Evolutionary conservation across 164 flowering plant genomes (phyloP).

Genomic region (Sextonia rubra): DNA sequence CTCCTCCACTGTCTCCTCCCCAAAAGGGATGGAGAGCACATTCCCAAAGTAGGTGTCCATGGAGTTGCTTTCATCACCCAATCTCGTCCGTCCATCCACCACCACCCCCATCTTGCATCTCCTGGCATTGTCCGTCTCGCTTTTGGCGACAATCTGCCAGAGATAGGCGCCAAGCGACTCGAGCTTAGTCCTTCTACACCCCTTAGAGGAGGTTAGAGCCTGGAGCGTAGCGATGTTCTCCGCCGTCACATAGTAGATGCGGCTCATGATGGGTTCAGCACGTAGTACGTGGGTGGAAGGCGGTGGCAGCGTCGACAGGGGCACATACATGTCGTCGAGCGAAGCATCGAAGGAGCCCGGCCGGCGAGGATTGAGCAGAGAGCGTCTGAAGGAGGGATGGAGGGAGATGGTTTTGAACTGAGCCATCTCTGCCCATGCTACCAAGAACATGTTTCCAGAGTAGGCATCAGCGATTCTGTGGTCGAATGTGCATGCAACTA

Average conservation of each 20-base stretch:
- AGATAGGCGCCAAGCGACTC: slow-evolving; percentile 12
- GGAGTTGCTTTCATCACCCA: neutral
- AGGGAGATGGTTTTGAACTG: slow-evolving; percentile 13
- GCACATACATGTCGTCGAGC: slow-evolving; percentile 7
- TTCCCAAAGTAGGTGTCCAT: slow-evolving; percentile 33
- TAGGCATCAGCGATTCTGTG: slow-evolving; percentile 59
- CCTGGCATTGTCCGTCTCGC: neutral
- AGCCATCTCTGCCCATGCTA: slow-evolving; percentile 41
- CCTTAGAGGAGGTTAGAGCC: neutral
- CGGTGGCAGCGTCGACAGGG: slow-evolving; percentile 6
- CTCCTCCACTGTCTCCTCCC: slow-evolving; percentile 10
- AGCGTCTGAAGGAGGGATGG: slow-evolving; percentile 13
- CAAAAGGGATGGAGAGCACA: slow-evolving; percentile 32
- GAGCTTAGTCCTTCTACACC: slow-evolving; percentile 8
- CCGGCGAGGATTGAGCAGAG: slow-evolving; percentile 15
- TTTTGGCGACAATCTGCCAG: slow-evolving; percentile 11
- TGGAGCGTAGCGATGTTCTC: slow-evolving; percentile 9
- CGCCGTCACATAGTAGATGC: slow-evolving; percentile 11
- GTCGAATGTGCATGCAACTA: slow-evolving; percentile 47
- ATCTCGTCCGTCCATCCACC: slow-evolving; percentile 16
- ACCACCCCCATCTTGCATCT: slow-evolving; percentile 17
- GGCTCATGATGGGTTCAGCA: slow-evolving; percentile 7
- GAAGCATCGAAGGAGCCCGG: slow-evolving; percentile 1
- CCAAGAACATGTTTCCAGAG: slow-evolving; percentile 48
- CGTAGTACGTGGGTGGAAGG: no score